Conservation (phyloP, 2,329 filamentous ascomycete genomes). For the Diaporthe helianthi region DNA sequence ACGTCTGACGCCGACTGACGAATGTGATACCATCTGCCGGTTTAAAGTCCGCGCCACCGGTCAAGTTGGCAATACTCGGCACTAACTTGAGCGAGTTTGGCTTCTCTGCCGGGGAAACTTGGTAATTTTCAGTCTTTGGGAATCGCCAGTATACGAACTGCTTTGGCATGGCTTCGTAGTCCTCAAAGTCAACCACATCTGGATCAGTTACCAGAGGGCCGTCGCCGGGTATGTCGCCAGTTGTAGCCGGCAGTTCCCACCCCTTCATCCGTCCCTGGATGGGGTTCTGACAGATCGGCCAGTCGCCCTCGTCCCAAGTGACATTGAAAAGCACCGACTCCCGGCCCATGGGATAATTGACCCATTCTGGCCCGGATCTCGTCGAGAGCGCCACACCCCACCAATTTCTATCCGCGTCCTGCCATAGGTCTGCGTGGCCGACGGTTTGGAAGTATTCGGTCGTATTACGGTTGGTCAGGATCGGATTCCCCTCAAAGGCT, state of each 20-base stretch:
- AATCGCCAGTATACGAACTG: slow-evolving; percentile 44
- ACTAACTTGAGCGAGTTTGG: slow-evolving; percentile 37
- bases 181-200: slow-evolving; percentile 54
- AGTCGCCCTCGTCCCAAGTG: slow-evolving; percentile 56
- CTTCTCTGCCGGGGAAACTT: slow-evolving; percentile 36
- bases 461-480: slow-evolving; percentile 51
- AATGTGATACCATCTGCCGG: slow-evolving; percentile 36
- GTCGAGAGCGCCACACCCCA: slow-evolving; percentile 58
- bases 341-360: slow-evolving; percentile 59
- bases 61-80: slow-evolving; percentile 41
- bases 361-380: slow-evolving; percentile 50
- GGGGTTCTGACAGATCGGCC: slow-evolving; percentile 51
- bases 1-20: slow-evolving; percentile 38
- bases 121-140: slow-evolving; percentile 36
- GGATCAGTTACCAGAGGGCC: slow-evolving; percentile 51
- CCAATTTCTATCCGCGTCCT: slow-evolving; percentile 55
- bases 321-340: slow-evolving; percentile 59
- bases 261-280: slow-evolving; percentile 54
- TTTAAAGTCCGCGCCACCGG: slow-evolving; percentile 36
- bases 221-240: slow-evolving; percentile 45
- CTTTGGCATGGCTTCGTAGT: slow-evolving; percentile 37
- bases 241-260: slow-evolving; percentile 45
- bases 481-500: slow-evolving; percentile 50
- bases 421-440: slow-evolving; percentile 55
- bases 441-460: slow-evolving; percentile 51